These are phyloP conservation scores for Ogataea glucozyma DNA, from an alignment of 805 yeast species.

Conservation along the genomic window DNA sequence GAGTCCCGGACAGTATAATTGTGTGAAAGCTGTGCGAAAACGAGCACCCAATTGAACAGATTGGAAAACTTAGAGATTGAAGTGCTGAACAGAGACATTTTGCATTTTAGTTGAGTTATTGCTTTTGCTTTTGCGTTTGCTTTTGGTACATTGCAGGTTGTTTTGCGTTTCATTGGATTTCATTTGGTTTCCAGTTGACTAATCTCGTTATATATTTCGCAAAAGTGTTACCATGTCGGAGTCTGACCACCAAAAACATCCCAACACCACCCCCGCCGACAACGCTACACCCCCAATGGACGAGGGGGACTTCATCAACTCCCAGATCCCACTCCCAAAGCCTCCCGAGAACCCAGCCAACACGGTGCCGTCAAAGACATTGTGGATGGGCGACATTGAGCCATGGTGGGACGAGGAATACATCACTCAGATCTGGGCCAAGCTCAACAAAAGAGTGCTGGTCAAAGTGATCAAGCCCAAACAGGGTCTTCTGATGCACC, in stretches of 20 bases:
- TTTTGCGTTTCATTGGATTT: constrained; percentile 1
- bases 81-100: background rate
- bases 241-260: constrained; percentile 14
- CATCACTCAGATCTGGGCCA: constrained; percentile 59
- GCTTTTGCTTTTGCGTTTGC: background rate
- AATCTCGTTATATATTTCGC: too few species aligned
- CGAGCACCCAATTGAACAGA: too few species aligned
- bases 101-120: background rate
- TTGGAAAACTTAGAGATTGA: too few species aligned
- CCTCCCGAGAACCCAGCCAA: constrained; percentile 56
- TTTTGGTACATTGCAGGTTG: background rate
- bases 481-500: constrained; percentile 38
- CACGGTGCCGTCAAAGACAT: constrained; percentile 60
- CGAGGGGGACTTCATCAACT: constrained; percentile 21
- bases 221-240: constrained; percentile 14
- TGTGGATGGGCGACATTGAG: constrained; percentile 89
- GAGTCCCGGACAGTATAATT: too few species aligned
- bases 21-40: too few species aligned
- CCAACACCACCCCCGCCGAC: too few species aligned
- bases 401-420: constrained; percentile 74
- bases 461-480: constrained; percentile 64
- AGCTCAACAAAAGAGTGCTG: constrained; percentile 53
- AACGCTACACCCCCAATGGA: constrained; percentile 11
- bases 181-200: constrained; percentile 2
- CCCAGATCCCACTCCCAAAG: constrained; percentile 43